Evolutionary conservation across 257 asterid species (phyloP), one percentile per base, ranked within the genome.

Genomic region (Hygrophila difformis): DNA sequence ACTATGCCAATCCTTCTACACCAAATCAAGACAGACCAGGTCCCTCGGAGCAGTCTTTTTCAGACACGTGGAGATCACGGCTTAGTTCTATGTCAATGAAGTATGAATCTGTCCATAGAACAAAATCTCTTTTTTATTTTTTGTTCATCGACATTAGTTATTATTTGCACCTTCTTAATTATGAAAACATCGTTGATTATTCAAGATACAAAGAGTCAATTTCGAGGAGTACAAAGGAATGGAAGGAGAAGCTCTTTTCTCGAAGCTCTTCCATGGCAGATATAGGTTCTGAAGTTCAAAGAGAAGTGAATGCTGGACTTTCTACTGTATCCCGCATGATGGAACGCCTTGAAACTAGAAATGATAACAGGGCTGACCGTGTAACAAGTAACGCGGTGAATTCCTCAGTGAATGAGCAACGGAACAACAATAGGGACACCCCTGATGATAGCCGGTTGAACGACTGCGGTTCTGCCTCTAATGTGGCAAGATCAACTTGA

Each of bases 191-290:
- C 40, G 31, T 42, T 22, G 44, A 37, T 49, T 23, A 3, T 44
- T 28, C 17, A 45, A 87, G 97, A 67, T 87, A 87, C 70, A 84
- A 84, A 74, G 95, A 84, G 52, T 69, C 89, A 2, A 73, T 87
- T 65, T 63, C 92, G 5, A 84, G 84, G 82, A 76, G 73, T 51
- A 87, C 93, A n/a, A 77, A 65, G 70, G 95, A 82, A 51, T 81
- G 79, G 93, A 87, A 78, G 67, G 97, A 87, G 58, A 84, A 73
- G 72, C 62, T 87, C 50, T 84, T 87, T 63, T 70, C 92, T 46
- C 78, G 86, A 38, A 84, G 71, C 75, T 49, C 75, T 49, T 76
- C 92, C 15, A 66, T 78, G 79, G 67, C 86, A 34, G 93, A 80
- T 49, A 71, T 75, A 39, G 70, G 93, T 40, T 63, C 77, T 47